Conservation (phyloP, 1,284 basidiomycete genomes). For the Trichosporon coremiiforme region DNA sequence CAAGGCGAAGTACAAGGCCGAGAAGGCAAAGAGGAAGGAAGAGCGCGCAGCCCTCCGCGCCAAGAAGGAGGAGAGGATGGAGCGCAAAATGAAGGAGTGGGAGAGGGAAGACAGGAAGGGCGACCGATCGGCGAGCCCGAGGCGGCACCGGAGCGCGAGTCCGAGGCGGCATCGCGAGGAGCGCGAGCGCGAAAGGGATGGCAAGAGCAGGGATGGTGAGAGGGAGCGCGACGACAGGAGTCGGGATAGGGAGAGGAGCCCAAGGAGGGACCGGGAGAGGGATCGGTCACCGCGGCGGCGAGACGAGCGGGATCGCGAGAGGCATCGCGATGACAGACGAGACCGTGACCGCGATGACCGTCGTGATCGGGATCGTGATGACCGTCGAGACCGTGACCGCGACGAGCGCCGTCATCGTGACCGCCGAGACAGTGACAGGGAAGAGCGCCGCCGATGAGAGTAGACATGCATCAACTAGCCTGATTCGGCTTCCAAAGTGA, state of each 20-base stretch:
- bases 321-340: not conserved
- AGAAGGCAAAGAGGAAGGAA: constrained; percentile 68
- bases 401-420: constrained; percentile 9
- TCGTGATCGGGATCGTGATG: not conserved
- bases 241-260: constrained; percentile 13
- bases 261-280: not conserved
- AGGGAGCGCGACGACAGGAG: constrained; percentile 7
- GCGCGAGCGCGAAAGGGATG: not conserved
- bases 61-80: constrained; percentile 42
- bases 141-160: constrained; percentile 25
- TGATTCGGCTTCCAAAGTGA: no score
- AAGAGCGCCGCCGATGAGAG: constrained; percentile 6
- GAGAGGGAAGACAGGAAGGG: constrained; percentile 19
- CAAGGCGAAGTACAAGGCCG: constrained; percentile 69
- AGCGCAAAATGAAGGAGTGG: constrained; percentile 25
- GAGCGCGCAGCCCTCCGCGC: constrained; percentile 60
- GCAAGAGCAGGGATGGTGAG: constrained; percentile 16
- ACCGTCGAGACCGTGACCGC: not conserved
- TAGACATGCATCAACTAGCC: not conserved
- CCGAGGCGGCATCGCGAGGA: constrained; percentile 12
- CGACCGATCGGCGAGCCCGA: not conserved
- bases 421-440: not conserved
- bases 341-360: not conserved
- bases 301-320: constrained; percentile 8
- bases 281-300: not conserved